Base-by-base conservation (phyloP, 2,329 filamentous ascomycete genomes). In the Epichloe sylvatica region DNA sequence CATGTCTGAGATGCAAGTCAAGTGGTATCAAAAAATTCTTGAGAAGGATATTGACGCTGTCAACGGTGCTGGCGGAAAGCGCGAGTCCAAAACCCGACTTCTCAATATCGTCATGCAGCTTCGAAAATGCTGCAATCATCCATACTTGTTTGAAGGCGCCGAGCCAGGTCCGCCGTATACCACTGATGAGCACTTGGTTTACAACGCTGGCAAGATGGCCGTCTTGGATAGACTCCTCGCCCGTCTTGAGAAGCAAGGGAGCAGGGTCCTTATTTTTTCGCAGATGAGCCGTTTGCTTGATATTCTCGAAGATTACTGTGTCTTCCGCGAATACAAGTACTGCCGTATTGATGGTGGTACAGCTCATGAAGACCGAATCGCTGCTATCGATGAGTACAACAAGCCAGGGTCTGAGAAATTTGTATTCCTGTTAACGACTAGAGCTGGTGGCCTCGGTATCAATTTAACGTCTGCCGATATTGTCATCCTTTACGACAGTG, bases 21-120 rank as follows among this genome's bases (percentile, higher is more conserved):
- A 92, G 63, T 98, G 92, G 91, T 98, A 98, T 64, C 86, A 95
- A 67, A 96, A 96, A 71, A 98, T 98, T 58, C 73, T 98, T 3
- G 92, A 98, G 62, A 98, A 97, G 70, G 92, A 98, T 61, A 98
- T 98, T 54, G 92, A 98, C 66, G 92, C 92, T 13, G 91, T 98
- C 60, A 98, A 98, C 58, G 92, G 92, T 53, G 92, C 91, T 33
- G 88, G 85, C 55, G 92, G 92, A 46, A 98, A 96, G 70, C 85
- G 90, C 52, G 92, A 98, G 69, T 97, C 91, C 34, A 98, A 98
- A 72, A 98, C 92, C 1, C 82, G 92, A 55, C 77, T 98, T 21
- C 76, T 98, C 55, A 98, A 98, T 69, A 98, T 98, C 62, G 92
- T 98, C 59, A 98, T 98, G 92, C 92, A 98, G 68, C 78, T 98